Percentiles rank a stretch among this genome's conserved stretches.
Conservation (phyloP, 1,284 basidiomycete species). For the Austroboletus novae-zelandiae region DNA sequence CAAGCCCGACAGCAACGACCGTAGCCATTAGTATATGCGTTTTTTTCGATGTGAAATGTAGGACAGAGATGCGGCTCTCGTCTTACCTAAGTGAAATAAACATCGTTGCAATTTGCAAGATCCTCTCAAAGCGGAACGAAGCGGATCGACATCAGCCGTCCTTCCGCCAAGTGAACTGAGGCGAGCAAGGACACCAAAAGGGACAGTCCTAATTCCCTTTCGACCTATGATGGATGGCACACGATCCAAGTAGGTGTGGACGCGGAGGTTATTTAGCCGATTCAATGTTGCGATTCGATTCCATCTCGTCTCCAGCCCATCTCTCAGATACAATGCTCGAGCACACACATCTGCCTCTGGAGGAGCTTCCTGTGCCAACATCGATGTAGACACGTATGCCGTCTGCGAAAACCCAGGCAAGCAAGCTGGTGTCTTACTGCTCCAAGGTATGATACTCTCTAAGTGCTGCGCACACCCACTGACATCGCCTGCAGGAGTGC, state of each 20-base stretch:
- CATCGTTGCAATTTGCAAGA: not conserved
- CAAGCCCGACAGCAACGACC: slow-evolving; percentile 36
- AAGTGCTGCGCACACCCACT: not conserved
- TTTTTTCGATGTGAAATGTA: not conserved
- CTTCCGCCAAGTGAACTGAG: slow-evolving; percentile 4
- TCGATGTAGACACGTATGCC: slow-evolving; percentile 12
- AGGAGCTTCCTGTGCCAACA: slow-evolving; percentile 29
- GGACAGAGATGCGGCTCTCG: too few relatives aligned
- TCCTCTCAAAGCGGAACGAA: slow-evolving; percentile 1
- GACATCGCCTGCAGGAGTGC: slow-evolving; percentile 18
- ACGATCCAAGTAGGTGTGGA: not conserved
- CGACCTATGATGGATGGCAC: not conserved
- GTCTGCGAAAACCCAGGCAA: slow-evolving; percentile 31
- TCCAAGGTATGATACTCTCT: slow-evolving; percentile 28
- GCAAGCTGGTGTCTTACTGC: slow-evolving; percentile 39
- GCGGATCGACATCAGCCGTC: not conserved
- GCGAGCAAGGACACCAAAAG: slow-evolving; percentile 2
- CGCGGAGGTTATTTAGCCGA: not conserved
- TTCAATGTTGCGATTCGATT: too few relatives aligned
- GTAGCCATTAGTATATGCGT: slow-evolving; percentile 13
- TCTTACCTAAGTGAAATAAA: too few relatives aligned
- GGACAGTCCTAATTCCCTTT: slow-evolving; percentile 17
- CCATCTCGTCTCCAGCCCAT: not conserved
- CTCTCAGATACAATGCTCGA: slow-evolving; percentile 1
- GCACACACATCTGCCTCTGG: slow-evolving; percentile 16